A percentile compares a stretch with the other conserved stretches of the same genome.
Conservation (phyloP, 306 rosid genomes). For the Quercus glauca region DNA sequence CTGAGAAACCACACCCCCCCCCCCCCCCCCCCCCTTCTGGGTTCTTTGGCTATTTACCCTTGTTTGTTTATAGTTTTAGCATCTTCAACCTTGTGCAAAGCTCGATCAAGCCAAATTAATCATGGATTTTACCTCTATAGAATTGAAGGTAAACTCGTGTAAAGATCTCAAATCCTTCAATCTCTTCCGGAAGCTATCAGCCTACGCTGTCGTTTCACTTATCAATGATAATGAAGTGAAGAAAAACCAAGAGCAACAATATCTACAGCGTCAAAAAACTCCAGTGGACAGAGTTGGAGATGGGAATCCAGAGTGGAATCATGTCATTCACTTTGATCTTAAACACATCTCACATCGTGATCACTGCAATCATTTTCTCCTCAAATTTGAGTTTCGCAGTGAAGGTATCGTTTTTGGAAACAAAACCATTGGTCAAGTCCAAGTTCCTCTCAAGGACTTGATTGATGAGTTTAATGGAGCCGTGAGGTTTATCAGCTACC, state of each 20-base stretch:
- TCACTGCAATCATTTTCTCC: neutral
- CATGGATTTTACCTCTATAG: neutral
- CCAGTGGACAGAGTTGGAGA: conserved; percentile 27
- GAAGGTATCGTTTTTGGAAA: conserved; percentile 27
- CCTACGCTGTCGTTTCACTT: neutral
- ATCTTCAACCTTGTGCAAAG: neutral
- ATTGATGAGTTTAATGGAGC: conserved; percentile 22
- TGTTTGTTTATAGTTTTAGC: neutral
- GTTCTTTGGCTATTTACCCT: neutral
- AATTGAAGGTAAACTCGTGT: neutral
- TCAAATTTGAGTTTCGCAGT: conserved; percentile 26
- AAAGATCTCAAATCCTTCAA: neutral
- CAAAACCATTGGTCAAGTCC: conserved; percentile 30
- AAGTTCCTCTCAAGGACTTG: conserved; percentile 30
- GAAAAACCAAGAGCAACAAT: neutral
- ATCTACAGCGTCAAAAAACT: conserved; percentile 29
- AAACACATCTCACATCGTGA: conserved; percentile 1
- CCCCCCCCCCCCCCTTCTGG: neutral
- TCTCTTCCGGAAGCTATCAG: neutral
- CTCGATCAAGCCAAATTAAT: neutral
- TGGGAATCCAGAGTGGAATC: conserved; percentile 39
- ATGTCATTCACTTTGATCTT: conserved; percentile 16
- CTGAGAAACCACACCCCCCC: neutral
- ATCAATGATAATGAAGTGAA: conserved; percentile 7
- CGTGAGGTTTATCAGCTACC: conserved; percentile 28